Conservation (phyloP, 352 stramenopile species). For the Globisporangium cystogenes region DNA sequence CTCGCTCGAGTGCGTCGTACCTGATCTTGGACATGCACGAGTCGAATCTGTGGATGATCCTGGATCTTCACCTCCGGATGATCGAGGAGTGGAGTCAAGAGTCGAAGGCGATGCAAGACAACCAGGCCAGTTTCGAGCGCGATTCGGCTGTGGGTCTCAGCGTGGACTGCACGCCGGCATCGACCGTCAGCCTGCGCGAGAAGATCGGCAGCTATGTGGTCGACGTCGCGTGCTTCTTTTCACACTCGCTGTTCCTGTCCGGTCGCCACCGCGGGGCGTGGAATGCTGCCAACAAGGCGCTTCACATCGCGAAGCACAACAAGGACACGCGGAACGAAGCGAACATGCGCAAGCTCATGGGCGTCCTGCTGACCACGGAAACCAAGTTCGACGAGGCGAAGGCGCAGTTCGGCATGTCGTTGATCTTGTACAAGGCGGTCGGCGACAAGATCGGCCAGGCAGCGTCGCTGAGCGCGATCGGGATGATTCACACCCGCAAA, state of each 20-base stretch:
- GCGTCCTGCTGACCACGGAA: constrained; percentile 70
- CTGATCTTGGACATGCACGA: constrained; percentile 78
- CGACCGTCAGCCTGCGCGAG: constrained; percentile 23
- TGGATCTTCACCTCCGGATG: constrained; percentile 68
- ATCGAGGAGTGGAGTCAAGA: constrained; percentile 52
- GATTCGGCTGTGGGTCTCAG: background rate
- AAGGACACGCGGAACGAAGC: constrained; percentile 61
- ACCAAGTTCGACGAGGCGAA: constrained; percentile 83
- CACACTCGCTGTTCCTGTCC: constrained; percentile 67
- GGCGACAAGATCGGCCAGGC: constrained; percentile 76
- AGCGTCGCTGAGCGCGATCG: constrained; percentile 65
- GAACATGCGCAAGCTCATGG: constrained; percentile 76
- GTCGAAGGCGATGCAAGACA: background rate
- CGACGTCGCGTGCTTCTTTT: constrained; percentile 70
- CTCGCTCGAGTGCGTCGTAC: constrained; percentile 69
- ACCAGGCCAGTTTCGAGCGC: background rate
- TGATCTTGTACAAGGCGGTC: constrained; percentile 71
- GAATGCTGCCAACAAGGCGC: constrained; percentile 64
- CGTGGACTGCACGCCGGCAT: constrained; percentile 13
- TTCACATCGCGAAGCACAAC: constrained; percentile 74
- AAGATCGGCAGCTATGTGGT: constrained; percentile 51
- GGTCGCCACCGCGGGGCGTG: constrained; percentile 65
- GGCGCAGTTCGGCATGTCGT: constrained; percentile 63
- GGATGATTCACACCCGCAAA: constrained; percentile 78
- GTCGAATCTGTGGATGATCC: constrained; percentile 77